Evolutionary conservation across 495 filamentous ascomycete species (phyloP), one percentile per base, ranked within the genome.

Genomic region (Neurospora sp.): DNA sequence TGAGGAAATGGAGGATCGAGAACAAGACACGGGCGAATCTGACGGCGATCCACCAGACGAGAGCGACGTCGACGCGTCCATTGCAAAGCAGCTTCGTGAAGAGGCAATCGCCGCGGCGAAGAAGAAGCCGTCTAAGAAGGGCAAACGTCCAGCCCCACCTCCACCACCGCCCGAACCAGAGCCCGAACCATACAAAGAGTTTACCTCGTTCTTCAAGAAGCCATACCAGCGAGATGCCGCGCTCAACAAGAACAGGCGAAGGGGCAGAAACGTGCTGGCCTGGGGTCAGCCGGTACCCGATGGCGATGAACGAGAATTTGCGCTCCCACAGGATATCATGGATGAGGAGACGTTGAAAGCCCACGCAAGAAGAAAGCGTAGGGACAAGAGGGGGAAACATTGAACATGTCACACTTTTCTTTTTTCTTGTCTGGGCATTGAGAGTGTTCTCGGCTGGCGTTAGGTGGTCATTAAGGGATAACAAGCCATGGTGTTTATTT

Each of bases 241-340:
- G 11, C 78, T 95, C 39, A 91, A 83, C 72, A 87, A 85, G 80
- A 84, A 82, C 74, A 86, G 88, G 66, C 86, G 87, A 72, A 86
- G 85, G 74, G 87, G 89, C 31, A 86, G 89, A 37, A 89, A 39
- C 20, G 81, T 83, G 72, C 75, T 85, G 37, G 87, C 96, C 1
- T 98, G 96, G 84, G 96, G 96, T 4, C 88, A 91, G 14, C 90
- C 92, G 0, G 80, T 98, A 14, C 94, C 95, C 0, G 93, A 96
- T 12, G 79, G 91, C 42, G 76, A 81, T 11, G 87, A 92, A 77
- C 76, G 76, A 40, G 92, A 96, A 16, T 99, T 98, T 77, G 83
- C 87, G 69, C 83, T 97, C 70, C 93, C 96, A 0, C 81, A 85
- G 8, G 92, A 92, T 39, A 90, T 90, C 70, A 76, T 91, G 20